phyloP scores from a whole-genome alignment of 1,284 basidiomycete species.

The Sanguinoderma infundibulare region DNA sequence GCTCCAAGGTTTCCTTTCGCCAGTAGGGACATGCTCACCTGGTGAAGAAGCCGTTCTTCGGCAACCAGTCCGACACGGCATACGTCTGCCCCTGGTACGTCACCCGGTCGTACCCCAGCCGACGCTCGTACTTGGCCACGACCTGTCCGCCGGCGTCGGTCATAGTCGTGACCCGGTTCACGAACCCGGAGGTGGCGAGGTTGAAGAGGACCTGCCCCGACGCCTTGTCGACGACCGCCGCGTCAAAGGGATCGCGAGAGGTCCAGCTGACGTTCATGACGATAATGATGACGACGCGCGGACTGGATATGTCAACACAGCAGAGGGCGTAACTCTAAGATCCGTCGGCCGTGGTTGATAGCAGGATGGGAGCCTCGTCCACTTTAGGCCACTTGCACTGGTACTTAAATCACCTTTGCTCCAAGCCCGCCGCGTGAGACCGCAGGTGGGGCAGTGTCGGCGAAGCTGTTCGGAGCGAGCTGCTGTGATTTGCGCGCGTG shows the following conservation, averaged over 20 bases:
- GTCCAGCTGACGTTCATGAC: neutral
- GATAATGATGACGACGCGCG: too few relatives aligned
- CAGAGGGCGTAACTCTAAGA: too few relatives aligned
- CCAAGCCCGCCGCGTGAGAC: too few relatives aligned
- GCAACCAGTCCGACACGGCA: conserved; percentile 10
- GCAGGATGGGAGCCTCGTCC: too few relatives aligned
- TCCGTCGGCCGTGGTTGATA: too few relatives aligned
- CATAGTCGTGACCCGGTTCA: neutral
- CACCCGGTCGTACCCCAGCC: conserved; percentile 6
- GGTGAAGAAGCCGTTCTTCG: conserved; percentile 3
- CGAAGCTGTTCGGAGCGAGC: too few relatives aligned
- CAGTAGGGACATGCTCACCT: neutral
- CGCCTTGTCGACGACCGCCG: neutral
- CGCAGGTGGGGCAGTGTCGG: too few relatives aligned
- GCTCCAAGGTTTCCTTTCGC: too few relatives aligned
- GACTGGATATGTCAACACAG: too few relatives aligned
- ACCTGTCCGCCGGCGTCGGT: neutral
- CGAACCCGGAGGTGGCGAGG: neutral
- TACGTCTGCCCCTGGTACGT: conserved; percentile 7
- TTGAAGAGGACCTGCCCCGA: conserved; percentile 1
- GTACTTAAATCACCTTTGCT: too few relatives aligned
- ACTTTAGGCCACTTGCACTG: too few relatives aligned
- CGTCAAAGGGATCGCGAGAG: neutral
- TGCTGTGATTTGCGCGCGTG: too few relatives aligned
- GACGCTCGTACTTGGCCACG: conserved; percentile 6